Base-by-base conservation (phyloP, 371 early-diverging fungal genomes). In the Mucor saturninus region DNA sequence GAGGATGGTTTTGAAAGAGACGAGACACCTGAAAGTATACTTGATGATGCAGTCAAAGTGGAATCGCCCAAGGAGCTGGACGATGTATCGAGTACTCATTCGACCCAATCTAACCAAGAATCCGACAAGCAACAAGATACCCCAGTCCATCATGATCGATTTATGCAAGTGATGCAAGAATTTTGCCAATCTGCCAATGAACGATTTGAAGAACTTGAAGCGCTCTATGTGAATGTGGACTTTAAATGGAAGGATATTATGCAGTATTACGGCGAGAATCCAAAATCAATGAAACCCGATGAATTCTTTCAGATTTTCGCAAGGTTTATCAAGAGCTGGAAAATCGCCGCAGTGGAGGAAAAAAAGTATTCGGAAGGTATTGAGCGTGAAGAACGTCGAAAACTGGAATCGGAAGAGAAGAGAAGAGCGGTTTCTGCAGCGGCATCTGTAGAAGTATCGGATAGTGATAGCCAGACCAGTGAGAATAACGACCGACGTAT, bases 301-400 rank as follows among this genome's bases (percentile, higher is more conserved):
- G 95, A 94, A 62, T 95, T 92, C 74, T 93, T 93, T 79, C 85
- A 86, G 3, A 84, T 92, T 29, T 91, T 92, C 72, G 83, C 87
- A 65, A 84, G 81, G 1, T 93, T 93, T 61, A 53, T 65, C 7
- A 10, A 32, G 14, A 38, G 49, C 4, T 56, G 55, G 69, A 69
- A 75, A 46, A 64, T 50, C 15, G 74, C 76, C 2, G 67, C 69
- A 0, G 21, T 58, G 3, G 75, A 73, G 49, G 79, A 81, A 45
- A 53, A 66, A 21, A 65, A 67, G 37, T 66, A 77, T 43, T 51
- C 52, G 1, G 57, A 72, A 43, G 55, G 68, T 53, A 54, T 65
- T 48, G 79, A 77, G 56, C 56, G 69, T 30, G 73, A 75, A 21
- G 75, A 72, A 55, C 69, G 69, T 28, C 65, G 72, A 37, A 32